Conservation (phyloP, 2,329 filamentous ascomycete species). For the Bipolaris bicolor region DNA sequence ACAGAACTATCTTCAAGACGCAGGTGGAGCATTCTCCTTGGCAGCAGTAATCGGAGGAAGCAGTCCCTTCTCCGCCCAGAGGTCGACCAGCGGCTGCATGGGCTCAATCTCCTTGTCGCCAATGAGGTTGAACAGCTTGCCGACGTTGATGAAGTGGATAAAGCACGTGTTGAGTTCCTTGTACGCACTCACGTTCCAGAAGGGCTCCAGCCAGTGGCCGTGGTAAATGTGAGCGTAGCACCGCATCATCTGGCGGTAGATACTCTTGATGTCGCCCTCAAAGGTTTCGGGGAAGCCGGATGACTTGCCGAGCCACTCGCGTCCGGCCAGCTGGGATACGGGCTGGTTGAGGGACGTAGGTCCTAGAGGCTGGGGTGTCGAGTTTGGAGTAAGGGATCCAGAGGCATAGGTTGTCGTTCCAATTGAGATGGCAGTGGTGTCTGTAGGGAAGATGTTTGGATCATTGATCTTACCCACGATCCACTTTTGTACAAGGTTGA, state of each 20-base stretch:
- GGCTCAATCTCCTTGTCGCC: conserved; percentile 90
- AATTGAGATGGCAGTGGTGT: conserved; percentile 72
- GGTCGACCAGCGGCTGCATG: conserved; percentile 91
- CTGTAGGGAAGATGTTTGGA: conserved; percentile 86
- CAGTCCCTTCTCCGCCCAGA: conserved; percentile 88
- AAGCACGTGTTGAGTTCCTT: conserved; percentile 62
- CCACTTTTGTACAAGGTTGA: conserved; percentile 95
- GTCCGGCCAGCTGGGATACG: conserved; percentile 68
- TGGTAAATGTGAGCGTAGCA: conserved; percentile 62
- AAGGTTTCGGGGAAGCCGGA: conserved; percentile 68
- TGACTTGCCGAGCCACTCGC: conserved; percentile 86
- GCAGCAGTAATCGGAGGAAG: conserved; percentile 61
- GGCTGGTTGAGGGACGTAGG: conserved; percentile 58
- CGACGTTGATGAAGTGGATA: conserved; percentile 63
- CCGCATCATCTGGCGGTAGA: conserved; percentile 62
- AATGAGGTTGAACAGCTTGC: conserved; percentile 78
- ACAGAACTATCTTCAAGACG: conserved; percentile 5
- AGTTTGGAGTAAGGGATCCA: conserved; percentile 56
- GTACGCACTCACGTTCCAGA: conserved; percentile 57
- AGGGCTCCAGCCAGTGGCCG: conserved; percentile 58
- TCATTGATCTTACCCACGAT: conserved; percentile 96
- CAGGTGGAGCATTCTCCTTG: conserved; percentile 32
- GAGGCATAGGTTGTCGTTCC: conserved; percentile 64
- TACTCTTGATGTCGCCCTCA: conserved; percentile 77
- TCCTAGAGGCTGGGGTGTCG: conserved; percentile 53